Evolutionary conservation across 192 early-diverging fungal genomes (phyloP), one percentile per base, ranked within the genome.

Genomic region (Geosiphon pyriformis): DNA sequence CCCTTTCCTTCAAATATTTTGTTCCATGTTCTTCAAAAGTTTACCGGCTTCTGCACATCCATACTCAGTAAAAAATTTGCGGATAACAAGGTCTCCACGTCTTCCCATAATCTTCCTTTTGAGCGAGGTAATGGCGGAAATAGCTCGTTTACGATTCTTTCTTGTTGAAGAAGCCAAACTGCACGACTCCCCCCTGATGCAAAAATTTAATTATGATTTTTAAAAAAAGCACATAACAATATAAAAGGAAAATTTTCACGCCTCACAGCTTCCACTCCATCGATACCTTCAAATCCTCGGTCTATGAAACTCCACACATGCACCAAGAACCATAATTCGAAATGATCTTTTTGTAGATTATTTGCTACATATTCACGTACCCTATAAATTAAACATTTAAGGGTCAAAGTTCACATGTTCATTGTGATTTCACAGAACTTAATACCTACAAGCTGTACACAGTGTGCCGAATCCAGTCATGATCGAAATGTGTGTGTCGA

Each of bases 221-320:
- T 34, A 53, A 65, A 34, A 53, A 37, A 26, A 65, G 49, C 33
- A 37, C 32, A n/a, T n/a, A n/a, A n/a, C 7, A 25, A 65, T 65
- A 3, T 23, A n/a, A 53, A 53, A 23, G 30, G 51, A 48, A 4
- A 3, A 8, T 61, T 65, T 65, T 18, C 63, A 65, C 65, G 62
- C 61, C 69, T 62, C 48, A 75, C 61, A 17, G 42, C 51, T 65
- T 75, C 56, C 1, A 71, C 15, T 54, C 48, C 65, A 1, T 61
- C 53, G n/a, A 74, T 37, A 60, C 67, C 56, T 59, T 61, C 51
- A 60, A 70, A 70, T 48, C 47, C 6, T 57, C 49, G 65, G 58
- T 74, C 68, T 34, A 61, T 70, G 18, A 74, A 63, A 10, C 52
- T 67, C 68, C 73, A 74, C 27, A 61, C 27, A 61, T 70, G 58